Percentiles rank a stretch among this genome's conserved stretches.
Conservation (phyloP, 306 rosid genomes). For the Rosa lucieae region DNA sequence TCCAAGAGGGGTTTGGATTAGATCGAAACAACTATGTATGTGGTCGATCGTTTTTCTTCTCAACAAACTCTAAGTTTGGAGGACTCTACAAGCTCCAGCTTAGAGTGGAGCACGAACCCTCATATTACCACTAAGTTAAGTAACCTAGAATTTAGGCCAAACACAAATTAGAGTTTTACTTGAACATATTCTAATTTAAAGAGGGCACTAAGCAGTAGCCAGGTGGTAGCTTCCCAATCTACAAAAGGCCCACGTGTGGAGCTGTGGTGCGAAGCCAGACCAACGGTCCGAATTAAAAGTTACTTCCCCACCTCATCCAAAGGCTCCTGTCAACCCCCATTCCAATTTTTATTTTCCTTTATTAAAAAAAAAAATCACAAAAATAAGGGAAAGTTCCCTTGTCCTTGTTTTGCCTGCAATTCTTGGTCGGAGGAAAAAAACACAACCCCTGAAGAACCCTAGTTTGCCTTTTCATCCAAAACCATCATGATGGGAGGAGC, state of each 20-base stretch:
- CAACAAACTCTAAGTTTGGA: no score
- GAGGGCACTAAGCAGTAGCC: not conserved
- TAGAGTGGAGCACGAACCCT: no score
- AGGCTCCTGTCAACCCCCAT: constrained; percentile 20
- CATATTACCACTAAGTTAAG: no score
- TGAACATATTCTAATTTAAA: no score
- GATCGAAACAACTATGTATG: no score
- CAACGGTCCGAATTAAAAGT: constrained; percentile 49
- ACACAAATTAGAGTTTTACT: no score
- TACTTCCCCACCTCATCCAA: constrained; percentile 43
- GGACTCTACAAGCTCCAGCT: no score
- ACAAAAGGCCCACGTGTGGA: not conserved
- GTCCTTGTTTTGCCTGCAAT: not conserved
- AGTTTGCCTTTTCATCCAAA: constrained; percentile 6
- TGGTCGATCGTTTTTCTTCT: no score
- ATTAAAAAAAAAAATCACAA: not conserved
- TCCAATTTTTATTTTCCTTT: constrained; percentile 10
- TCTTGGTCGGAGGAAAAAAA: constrained; percentile 14
- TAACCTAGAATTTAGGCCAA: no score
- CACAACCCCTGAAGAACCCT: constrained; percentile 27
- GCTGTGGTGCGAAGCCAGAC: constrained; percentile 18
- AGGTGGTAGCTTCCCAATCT: not conserved
- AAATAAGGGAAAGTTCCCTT: not conserved
- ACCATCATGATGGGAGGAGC: constrained; percentile 59
- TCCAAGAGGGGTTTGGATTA: no score